Base-by-base conservation (phyloP, 2,329 filamentous ascomycete genomes). In the Fusarium torulosum region DNA sequence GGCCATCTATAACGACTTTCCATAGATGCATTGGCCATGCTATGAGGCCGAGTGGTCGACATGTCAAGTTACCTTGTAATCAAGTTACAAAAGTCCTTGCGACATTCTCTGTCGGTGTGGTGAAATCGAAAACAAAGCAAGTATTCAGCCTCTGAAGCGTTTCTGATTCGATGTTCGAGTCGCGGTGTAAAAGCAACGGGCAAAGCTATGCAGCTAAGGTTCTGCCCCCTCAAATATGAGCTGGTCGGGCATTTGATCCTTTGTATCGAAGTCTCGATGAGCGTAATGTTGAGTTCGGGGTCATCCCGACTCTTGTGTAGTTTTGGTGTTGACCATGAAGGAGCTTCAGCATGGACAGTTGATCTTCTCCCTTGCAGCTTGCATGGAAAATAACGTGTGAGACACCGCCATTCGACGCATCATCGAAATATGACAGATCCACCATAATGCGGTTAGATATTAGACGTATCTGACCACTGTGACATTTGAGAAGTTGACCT, bases 51-150 rank as follows among this genome's bases (percentile, higher is more conserved):
- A 55, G 52, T 51, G 25, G 41, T 23, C 27, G 20, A 55, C 23
- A 7, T 50, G 3, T 25, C 2, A 40, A 14, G 9, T 25, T 47
- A 25, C 27, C 31, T 38, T 33, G 27, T 50, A 23, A 41, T 46
- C 27, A 33, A 23, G 42, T 53, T 59, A 49, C 33, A 55, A 45
- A 54, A 51, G 19, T 8, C 11, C 49, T 72, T 53, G 55, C 71
- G 71, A 73, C 63, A 73, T 73, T 43, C 9, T 25, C 20, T 67
- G 64, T 72, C 71, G 71, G 66, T 73, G 58, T 73, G 71, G 50
- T 69, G 71, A 67, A 67, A 72, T 69, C 19, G 5, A 45, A 54
- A 42, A 49, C 46, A 66, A 72, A 69, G 68, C 54, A 64, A 69
- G 47, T 33, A 49, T 63, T 27, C 17, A 29, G 27, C 35, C 46